Conservation (phyloP, 441 rosid genomes). For the Pelargonium myrrhifolium region DNA sequence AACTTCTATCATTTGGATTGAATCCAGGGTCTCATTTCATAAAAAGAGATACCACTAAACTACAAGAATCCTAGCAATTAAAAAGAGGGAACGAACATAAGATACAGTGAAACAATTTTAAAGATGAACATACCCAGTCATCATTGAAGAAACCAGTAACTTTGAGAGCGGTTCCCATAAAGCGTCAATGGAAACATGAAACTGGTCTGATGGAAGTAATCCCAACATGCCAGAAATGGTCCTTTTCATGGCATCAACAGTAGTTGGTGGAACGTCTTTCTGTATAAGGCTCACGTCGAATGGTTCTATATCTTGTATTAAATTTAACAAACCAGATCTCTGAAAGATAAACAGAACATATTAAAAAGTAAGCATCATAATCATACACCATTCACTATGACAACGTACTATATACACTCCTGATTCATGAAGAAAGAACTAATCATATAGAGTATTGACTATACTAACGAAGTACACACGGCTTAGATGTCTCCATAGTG, state of each 20-base stretch:
- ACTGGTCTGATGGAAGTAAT: constrained; percentile 83
- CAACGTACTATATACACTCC: background rate
- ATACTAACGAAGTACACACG: background rate
- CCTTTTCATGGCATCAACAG: constrained; percentile 92
- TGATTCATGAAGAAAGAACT: background rate
- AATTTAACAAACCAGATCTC: constrained; percentile 53
- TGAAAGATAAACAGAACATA: constrained; percentile 23
- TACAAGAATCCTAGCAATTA: too few relatives aligned
- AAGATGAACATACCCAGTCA: constrained; percentile 71
- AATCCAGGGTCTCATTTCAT: too few relatives aligned
- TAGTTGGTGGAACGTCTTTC: constrained; percentile 69
- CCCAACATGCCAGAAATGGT: constrained; percentile 96
- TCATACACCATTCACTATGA: background rate
- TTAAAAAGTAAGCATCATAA: constrained; percentile 12
- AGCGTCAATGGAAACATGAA: constrained; percentile 77
- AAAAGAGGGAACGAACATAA: background rate
- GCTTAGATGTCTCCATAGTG: background rate
- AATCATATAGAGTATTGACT: background rate
- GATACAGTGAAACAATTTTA: background rate
- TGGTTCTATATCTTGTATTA: constrained; percentile 84
- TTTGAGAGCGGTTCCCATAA: constrained; percentile 89
- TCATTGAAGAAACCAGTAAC: constrained; percentile 81
- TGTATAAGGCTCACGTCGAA: constrained; percentile 83
- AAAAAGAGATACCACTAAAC: too few relatives aligned
- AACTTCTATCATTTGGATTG: too few relatives aligned